Percentiles rank a stretch among this genome's conserved stretches.
Evolutionary conservation across 2,329 filamentous ascomycete genomes (phyloP).

Genomic region (Talaromyces verruculosus): DNA sequence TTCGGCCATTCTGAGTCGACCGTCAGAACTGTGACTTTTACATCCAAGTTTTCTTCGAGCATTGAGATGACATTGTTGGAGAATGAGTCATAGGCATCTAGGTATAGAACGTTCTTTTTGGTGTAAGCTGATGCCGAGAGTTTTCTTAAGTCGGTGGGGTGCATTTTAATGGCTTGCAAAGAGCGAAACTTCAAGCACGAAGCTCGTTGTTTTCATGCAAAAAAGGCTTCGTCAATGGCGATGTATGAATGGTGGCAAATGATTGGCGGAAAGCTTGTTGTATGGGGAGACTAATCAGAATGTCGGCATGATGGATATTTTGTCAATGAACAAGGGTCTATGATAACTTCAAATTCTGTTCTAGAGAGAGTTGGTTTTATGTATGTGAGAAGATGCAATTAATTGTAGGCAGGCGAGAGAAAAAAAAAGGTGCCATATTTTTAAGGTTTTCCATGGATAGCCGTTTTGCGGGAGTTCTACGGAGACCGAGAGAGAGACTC

Average conservation of each 20-base stretch:
- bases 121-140: background rate
- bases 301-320: background rate
- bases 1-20: slow-evolving; percentile 60
- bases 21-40: slow-evolving; percentile 67
- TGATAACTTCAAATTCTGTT: too few relatives aligned
- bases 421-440: slow-evolving; percentile 5
- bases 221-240: background rate
- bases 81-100: slow-evolving; percentile 97
- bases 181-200: background rate
- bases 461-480: slow-evolving; percentile 6
- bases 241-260: slow-evolving; percentile 4
- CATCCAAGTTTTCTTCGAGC: slow-evolving; percentile 67
- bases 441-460: slow-evolving; percentile 11
- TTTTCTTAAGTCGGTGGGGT: background rate
- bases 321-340: too few relatives aligned
- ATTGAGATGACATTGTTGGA: slow-evolving; percentile 90
- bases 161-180: background rate
- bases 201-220: background rate
- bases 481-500: slow-evolving; percentile 4
- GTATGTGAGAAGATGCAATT: background rate
- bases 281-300: background rate
- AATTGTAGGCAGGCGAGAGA: background rate
- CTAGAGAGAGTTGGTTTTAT: background rate
- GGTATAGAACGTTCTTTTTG: slow-evolving; percentile 65
- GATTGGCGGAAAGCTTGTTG: slow-evolving; percentile 3